phyloP scores from a whole-genome alignment of 129 eudicot genomes.

The Ambrosia artemisiifolia region DNA sequence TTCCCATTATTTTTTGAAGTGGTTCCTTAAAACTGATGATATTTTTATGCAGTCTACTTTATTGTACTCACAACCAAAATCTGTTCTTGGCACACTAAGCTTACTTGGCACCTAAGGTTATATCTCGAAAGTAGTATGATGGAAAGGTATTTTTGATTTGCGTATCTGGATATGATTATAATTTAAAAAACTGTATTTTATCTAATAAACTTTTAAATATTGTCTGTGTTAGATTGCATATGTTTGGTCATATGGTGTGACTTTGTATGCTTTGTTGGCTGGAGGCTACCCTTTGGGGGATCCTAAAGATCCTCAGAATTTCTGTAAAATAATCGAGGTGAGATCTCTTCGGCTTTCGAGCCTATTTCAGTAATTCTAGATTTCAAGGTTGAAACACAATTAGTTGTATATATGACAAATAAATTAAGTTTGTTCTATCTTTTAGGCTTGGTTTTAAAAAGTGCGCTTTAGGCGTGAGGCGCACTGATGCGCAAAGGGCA shows the following conservation, averaged over 20 bases:
- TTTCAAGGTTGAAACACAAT: not conserved
- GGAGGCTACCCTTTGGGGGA: slow-evolving; percentile 60
- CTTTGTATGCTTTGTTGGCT: slow-evolving; percentile 38
- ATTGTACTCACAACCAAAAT: slow-evolving; percentile 84
- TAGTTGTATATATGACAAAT: not conserved
- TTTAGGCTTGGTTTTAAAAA: no score
- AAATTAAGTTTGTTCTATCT: no score
- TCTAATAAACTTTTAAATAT: not conserved
- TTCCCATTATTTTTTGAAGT: no score
- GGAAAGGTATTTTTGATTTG: slow-evolving; percentile 69
- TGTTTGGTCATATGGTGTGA: slow-evolving; percentile 45
- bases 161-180: not conserved
- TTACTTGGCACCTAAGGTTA: slow-evolving; percentile 85
- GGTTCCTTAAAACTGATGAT: slow-evolving; percentile 6
- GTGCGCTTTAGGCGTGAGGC: no score
- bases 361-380: not conserved
- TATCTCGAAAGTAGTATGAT: slow-evolving; percentile 80
- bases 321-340: slow-evolving; percentile 62
- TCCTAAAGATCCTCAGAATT: slow-evolving; percentile 67
- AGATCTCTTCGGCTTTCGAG: slow-evolving; percentile 25
- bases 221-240: slow-evolving; percentile 36
- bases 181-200: not conserved
- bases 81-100: slow-evolving; percentile 94
- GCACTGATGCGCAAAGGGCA: no score
- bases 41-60: slow-evolving; percentile 54